Evolutionary conservation across 352 stramenopile genomes (phyloP).

Genomic region (Globisporangium takayamanum): DNA sequence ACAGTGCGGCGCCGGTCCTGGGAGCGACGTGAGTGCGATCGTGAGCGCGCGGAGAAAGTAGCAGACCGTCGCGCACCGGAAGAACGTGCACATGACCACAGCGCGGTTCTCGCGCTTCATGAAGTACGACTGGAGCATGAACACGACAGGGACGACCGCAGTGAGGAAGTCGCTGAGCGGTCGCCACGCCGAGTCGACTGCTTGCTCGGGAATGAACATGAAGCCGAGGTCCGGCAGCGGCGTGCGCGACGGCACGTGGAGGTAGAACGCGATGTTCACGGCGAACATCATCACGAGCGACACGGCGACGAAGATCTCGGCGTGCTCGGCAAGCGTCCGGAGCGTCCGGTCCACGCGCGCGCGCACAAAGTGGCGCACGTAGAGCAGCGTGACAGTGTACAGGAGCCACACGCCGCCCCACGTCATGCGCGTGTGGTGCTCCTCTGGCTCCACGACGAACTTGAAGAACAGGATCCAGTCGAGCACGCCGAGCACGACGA

Average conservation of each 20-base stretch:
- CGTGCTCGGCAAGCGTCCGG: constrained; percentile 40
- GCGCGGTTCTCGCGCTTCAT: constrained; percentile 48
- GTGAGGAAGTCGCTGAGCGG: constrained; percentile 67
- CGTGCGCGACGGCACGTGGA: constrained; percentile 49
- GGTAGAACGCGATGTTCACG: constrained; percentile 67
- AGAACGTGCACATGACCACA: constrained; percentile 49
- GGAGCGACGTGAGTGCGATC: constrained; percentile 61
- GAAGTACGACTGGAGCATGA: constrained; percentile 44
- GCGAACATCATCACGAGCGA: constrained; percentile 62
- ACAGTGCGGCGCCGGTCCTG: constrained; percentile 64
- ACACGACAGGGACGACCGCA: constrained; percentile 44
- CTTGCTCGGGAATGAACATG: constrained; percentile 63
- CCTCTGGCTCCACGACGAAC: constrained; percentile 47
- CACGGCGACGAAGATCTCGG: constrained; percentile 62
- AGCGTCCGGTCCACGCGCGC: constrained; percentile 32
- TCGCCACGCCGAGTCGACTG: constrained; percentile 45
- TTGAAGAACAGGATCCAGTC: constrained; percentile 65
- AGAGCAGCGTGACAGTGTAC: constrained; percentile 36
- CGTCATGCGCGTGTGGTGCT: constrained; percentile 32
- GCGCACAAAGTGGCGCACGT: constrained; percentile 38
- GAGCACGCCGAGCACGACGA: constrained; percentile 40
- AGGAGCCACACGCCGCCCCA: constrained; percentile 52
- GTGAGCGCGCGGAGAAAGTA: constrained; percentile 69
- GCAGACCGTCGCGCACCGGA: constrained; percentile 58
- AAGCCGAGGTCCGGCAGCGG: constrained; percentile 70